Base-by-base conservation (phyloP, 495 filamentous ascomycete species). In the Letharia columbiana region DNA sequence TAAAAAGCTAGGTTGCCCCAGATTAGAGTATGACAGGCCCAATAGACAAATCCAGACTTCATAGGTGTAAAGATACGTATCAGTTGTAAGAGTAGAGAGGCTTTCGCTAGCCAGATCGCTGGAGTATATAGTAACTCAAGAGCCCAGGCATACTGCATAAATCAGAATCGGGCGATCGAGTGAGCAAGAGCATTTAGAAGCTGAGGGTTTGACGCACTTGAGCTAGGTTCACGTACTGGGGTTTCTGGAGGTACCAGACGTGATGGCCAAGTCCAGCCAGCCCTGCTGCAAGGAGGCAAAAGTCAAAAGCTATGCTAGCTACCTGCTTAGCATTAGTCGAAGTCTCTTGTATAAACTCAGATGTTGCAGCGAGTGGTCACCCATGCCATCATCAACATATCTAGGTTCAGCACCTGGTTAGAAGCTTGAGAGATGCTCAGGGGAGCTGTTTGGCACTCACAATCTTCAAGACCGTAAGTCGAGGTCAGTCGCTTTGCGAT, bases 51-150 rank as follows among this genome's bases (percentile, higher is more conserved):
- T 23, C 68, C 68, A 13, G 58, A 61, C 57, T 50, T 67, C 47
- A 49, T 44, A 18, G 63, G 62, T 1, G 61, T 39, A 60, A 73
- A 73, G 11, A 73, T 72, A n/a, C 64, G 66, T 23, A 74, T 12
- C 28, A 71, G 37, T 64, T 70, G 64, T 64, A 67, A 41, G 61
- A 73, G 13, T 37, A 71, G 17, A 56, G 73, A 56, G 42, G 58
- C 9, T 20, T 65, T 62, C 66, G 71, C 42, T 37, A 68, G n/a
- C 61, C 64, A 49, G 8, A 59, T 18, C 9, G 57, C 17, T 10
- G 62, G 58, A 37, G n/a, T 28, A 57, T 73, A 73, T 8, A 70
- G 37, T 10, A 72, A 49, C 10, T 70, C 57, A 8, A 68, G 45
- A 12, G 65, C 17, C 56, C 71, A 72, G 20, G 45, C 10, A 58